These are phyloP conservation scores for Gremmenia infestans DNA, from an alignment of 2,329 filamentous ascomycete genomes.

Conservation along the genomic window DNA sequence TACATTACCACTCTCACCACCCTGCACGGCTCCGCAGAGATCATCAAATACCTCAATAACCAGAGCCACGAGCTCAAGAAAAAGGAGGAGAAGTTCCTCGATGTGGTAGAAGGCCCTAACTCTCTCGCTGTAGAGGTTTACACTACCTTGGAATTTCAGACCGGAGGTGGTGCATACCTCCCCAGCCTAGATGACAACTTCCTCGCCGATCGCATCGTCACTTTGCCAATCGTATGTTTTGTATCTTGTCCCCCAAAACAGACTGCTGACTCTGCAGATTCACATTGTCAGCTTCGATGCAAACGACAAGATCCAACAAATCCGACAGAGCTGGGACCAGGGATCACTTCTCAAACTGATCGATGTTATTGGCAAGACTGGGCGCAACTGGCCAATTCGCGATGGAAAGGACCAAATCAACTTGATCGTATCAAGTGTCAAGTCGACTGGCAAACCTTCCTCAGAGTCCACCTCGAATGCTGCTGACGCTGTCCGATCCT, in stretches of 20 bases:
- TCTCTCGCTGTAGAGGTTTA: slow-evolving; percentile 74
- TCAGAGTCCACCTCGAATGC: slow-evolving; percentile 30
- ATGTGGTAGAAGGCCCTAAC: slow-evolving; percentile 64
- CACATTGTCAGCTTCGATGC: slow-evolving; percentile 84
- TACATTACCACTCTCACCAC: slow-evolving; percentile 87
- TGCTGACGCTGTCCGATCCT: slow-evolving; percentile 36
- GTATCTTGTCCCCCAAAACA: background rate
- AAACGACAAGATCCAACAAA: slow-evolving; percentile 74
- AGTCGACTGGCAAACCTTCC: slow-evolving; percentile 39
- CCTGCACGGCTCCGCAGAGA: slow-evolving; percentile 64
- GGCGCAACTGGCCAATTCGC: slow-evolving; percentile 91
- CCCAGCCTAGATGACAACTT: slow-evolving; percentile 94
- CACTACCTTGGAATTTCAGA: slow-evolving; percentile 75
- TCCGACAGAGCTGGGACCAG: slow-evolving; percentile 94
- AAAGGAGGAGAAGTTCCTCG: slow-evolving; percentile 73
- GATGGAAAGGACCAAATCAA: slow-evolving; percentile 80
- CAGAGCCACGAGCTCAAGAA: slow-evolving; percentile 73
- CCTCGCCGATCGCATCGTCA: slow-evolving; percentile 73
- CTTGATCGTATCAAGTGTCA: slow-evolving; percentile 62
- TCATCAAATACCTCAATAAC: slow-evolving; percentile 74
- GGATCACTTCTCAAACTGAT: slow-evolving; percentile 87
- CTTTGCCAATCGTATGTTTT: slow-evolving; percentile 70
- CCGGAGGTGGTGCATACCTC: slow-evolving; percentile 78
- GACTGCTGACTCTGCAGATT: slow-evolving; percentile 46
- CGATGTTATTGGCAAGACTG: slow-evolving; percentile 85